These are phyloP conservation scores for Sarcomyxa edulis DNA, from an alignment of 768 basidiomycete genomes.

Conservation along the genomic window DNA sequence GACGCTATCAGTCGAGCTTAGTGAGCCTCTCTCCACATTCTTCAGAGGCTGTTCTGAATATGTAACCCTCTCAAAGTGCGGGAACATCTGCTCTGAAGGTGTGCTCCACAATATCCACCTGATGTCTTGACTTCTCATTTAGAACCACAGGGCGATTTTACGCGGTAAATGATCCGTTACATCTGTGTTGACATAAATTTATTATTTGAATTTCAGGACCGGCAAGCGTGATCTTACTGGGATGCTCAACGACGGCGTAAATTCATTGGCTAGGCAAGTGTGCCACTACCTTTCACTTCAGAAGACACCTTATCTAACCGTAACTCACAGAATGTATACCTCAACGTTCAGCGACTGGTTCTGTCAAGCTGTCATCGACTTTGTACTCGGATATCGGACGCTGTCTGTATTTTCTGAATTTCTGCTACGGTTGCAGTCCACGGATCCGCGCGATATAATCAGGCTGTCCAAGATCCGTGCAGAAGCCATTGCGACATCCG, in stretches of 20 bases:
- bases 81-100: constrained; percentile 97
- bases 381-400: constrained; percentile 83
- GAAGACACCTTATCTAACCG: constrained; percentile 1
- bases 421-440: constrained; percentile 77
- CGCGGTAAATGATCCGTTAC: constrained; percentile 43
- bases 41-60: constrained; percentile 2
- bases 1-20: constrained; percentile 90
- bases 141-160: constrained; percentile 70
- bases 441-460: constrained; percentile 89
- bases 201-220: constrained; percentile 46
- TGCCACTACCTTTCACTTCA: neutral
- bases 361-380: constrained; percentile 92
- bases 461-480: constrained; percentile 84
- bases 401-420: constrained; percentile 92
- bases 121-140: constrained; percentile 6
- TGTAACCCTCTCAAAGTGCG: constrained; percentile 45
- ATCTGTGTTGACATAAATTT: constrained; percentile 3
- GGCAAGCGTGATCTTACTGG: constrained; percentile 94
- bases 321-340: constrained; percentile 65
- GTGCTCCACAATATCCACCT: constrained; percentile 15
- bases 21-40: constrained; percentile 35
- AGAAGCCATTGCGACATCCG: constrained; percentile 88
- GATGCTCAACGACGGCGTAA: constrained; percentile 92
- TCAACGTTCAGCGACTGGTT: constrained; percentile 96
- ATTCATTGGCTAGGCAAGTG: constrained; percentile 75